Conservation (phyloP, 495 filamentous ascomycete genomes). For the Hyaloscypha bicolor region DNA sequence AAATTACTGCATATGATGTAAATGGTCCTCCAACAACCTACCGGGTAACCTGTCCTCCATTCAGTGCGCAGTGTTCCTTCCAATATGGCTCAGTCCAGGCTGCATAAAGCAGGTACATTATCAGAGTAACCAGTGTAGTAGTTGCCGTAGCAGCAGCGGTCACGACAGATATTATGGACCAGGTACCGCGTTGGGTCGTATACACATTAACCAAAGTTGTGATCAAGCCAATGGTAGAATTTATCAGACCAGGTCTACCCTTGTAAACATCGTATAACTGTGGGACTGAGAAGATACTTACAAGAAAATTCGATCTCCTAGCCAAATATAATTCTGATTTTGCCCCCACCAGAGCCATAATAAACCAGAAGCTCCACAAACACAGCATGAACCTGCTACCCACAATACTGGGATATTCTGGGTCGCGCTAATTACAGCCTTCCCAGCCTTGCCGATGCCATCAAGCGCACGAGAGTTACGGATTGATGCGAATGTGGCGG, state of each 20-base stretch:
- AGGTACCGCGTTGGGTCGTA: constrained; percentile 37
- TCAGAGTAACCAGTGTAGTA: constrained; percentile 5
- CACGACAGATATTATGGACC: constrained; percentile 40
- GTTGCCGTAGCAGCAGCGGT: constrained; percentile 30
- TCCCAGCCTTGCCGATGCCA: constrained; percentile 12
- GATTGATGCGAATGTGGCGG: constrained; percentile 10
- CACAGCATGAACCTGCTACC: background rate
- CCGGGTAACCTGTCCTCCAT: background rate
- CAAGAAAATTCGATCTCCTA: constrained; percentile 13
- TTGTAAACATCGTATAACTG: background rate
- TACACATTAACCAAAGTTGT: constrained; percentile 43
- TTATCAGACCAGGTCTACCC: constrained; percentile 36
- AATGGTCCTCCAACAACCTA: background rate
- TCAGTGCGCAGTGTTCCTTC: constrained; percentile 12
- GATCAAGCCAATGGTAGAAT: constrained; percentile 39
- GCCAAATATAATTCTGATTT: constrained; percentile 8
- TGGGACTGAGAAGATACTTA: constrained; percentile 4
- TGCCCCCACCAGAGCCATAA: constrained; percentile 9
- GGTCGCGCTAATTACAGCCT: constrained; percentile 1
- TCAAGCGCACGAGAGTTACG: constrained; percentile 12
- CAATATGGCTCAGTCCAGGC: constrained; percentile 5
- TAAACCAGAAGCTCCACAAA: constrained; percentile 3
- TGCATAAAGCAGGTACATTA: constrained; percentile 7
- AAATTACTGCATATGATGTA: too few relatives aligned
- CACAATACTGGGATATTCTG: constrained; percentile 1